These are phyloP conservation scores for Phytopythium montanum DNA, from an alignment of 352 stramenopile species.

Conservation along the genomic window DNA sequence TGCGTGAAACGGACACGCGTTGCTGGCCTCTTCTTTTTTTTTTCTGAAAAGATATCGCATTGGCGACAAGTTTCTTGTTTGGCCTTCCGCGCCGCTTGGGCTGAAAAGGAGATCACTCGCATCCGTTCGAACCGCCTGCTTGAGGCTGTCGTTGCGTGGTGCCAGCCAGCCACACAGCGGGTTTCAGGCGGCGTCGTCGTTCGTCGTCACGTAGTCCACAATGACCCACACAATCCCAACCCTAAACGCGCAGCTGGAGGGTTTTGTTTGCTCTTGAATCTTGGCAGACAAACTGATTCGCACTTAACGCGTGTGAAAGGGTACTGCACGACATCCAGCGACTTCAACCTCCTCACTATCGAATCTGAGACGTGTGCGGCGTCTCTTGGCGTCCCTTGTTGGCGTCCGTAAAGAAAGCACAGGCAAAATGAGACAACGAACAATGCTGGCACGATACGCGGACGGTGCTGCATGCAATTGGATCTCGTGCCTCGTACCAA, in stretches of 20 bases:
- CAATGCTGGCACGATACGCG: too few species aligned
- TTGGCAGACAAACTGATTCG: background rate
- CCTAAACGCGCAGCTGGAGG: conserved; percentile 7
- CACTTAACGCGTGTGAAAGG: too few species aligned
- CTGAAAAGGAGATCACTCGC: background rate
- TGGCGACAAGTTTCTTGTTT: too few species aligned
- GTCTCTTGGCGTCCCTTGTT: too few species aligned
- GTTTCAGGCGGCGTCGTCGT: background rate
- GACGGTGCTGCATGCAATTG: too few species aligned
- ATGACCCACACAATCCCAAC: background rate
- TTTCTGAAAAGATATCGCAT: conserved; percentile 6
- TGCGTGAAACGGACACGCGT: conserved; percentile 7
- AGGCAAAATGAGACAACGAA: too few species aligned
- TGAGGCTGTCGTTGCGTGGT: background rate
- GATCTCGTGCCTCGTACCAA: too few species aligned
- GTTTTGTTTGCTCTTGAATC: background rate
- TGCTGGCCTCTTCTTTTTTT: background rate
- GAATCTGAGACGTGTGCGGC: too few species aligned
- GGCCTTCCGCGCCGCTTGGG: background rate
- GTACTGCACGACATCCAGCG: too few species aligned
- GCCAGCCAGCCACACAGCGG: background rate
- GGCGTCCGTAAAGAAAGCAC: too few species aligned
- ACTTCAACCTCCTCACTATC: too few species aligned
- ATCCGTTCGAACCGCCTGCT: background rate
- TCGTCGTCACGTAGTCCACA: background rate